Evolutionary conservation across 2,329 filamentous ascomycete species (phyloP), one percentile per base, ranked within the genome.

Genomic region (Neonectria sp.): DNA sequence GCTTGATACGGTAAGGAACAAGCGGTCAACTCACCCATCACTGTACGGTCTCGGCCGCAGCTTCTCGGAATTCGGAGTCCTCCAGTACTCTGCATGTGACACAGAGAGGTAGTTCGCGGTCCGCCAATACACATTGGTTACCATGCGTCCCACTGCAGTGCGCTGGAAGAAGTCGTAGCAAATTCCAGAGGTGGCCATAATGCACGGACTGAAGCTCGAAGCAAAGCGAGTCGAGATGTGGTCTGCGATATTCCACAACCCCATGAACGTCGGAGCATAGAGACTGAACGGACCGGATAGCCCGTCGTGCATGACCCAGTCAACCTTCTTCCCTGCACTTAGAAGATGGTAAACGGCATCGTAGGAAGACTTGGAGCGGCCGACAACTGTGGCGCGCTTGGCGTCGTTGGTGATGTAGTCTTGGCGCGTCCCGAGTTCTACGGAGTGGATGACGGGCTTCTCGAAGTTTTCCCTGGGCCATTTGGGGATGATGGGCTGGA

Each of bases 381-480:
- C 57, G 6, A 60, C 21, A 11, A 60, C 33, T 0, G 57, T 60
- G 31, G 31, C 31, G 31, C 31, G 31, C 31, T 33, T 9, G 31
- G 9, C 31, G 31, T 33, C 31, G 31, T 33, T 33, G 31, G 31
- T 9, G 31, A 33, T 33, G 31, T 33, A 33, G 31, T 33, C 31
- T 33, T 33, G 31, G 31, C 31, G 31, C 31, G 48, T 51, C 12
- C 48, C 48, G 21, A 51, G 15, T 24, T 51, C 48, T 25, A 21
- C 7, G 13, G 77, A 78, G 60, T 81, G 79, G 17, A 78, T 76
- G 27, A 77, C 70, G 25, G 73, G 70, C 43, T 62, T 51, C 21
- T 63, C 37, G 68, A 78, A 76, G 64, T 69, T 58, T 13, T 58
- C 46, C 33, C 21, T 67, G 21, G 72, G 74, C 67, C 68, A 74